These are phyloP conservation scores for Pseudonectria buxi DNA, from an alignment of 2,329 filamentous ascomycete species.

Conservation along the genomic window DNA sequence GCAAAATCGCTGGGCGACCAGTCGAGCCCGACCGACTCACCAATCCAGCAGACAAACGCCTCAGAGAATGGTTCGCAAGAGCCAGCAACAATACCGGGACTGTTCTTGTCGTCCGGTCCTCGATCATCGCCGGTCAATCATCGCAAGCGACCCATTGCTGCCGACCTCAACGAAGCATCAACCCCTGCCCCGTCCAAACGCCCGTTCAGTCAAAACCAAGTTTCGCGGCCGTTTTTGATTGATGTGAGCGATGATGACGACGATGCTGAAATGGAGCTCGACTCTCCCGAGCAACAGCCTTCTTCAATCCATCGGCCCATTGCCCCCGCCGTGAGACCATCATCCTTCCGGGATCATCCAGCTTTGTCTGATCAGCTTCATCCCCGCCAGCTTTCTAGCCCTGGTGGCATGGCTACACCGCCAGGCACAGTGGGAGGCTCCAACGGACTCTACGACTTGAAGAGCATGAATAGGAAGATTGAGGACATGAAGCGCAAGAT, in stretches of 20 bases:
- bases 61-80: slow-evolving; percentile 8
- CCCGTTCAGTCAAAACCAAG: slow-evolving; percentile 52
- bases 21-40: slow-evolving; percentile 1
- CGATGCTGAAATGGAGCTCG: slow-evolving; percentile 62
- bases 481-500: slow-evolving; percentile 54
- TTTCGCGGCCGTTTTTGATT: slow-evolving; percentile 65
- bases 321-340: slow-evolving; percentile 27
- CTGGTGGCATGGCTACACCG: slow-evolving; percentile 32
- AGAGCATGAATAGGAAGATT: slow-evolving; percentile 50
- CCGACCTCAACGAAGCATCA: slow-evolving; percentile 60
- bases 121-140: slow-evolving; percentile 15
- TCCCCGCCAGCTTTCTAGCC: slow-evolving; percentile 35
- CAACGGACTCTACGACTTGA: slow-evolving; percentile 35
- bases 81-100: slow-evolving; percentile 28
- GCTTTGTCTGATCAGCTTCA: slow-evolving; percentile 34
- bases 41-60: slow-evolving; percentile 3
- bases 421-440: slow-evolving; percentile 27
- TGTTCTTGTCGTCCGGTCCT: slow-evolving; percentile 28
- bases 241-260: slow-evolving; percentile 72
- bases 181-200: slow-evolving; percentile 44
- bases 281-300: slow-evolving; percentile 42
- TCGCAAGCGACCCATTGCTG: slow-evolving; percentile 49
- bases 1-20: slow-evolving; percentile 2
- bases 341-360: slow-evolving; percentile 38
- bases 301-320: slow-evolving; percentile 26